A percentile compares a stretch with the other conserved stretches of the same genome.
phyloP scores from a whole-genome alignment of 805 yeast genomes.

The Saturnispora dispora region DNA sequence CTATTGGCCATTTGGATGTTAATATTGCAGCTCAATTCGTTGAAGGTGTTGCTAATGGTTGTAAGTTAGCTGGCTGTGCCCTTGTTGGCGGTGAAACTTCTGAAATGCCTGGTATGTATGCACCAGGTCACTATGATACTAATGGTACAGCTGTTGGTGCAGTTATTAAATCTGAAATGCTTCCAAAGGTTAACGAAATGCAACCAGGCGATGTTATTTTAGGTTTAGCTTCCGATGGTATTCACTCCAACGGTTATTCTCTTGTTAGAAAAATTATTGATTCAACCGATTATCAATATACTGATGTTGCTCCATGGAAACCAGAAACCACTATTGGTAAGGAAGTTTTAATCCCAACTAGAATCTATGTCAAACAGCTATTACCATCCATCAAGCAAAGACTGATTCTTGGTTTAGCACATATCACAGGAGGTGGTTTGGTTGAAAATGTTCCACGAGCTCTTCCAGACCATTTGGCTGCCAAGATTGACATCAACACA shows the following conservation, averaged over 20 bases:
- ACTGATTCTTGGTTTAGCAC: slow-evolving; percentile 79
- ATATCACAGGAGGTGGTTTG: slow-evolving; percentile 97
- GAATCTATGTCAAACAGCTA: slow-evolving; percentile 87
- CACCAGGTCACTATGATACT: slow-evolving; percentile 91
- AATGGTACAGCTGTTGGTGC: slow-evolving; percentile 99
- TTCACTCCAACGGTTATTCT: slow-evolving; percentile 95
- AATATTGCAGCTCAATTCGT: slow-evolving; percentile 81
- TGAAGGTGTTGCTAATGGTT: slow-evolving; percentile 92
- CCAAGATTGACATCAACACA: slow-evolving; percentile 62
- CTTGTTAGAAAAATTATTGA: slow-evolving; percentile 88
- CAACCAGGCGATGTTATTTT: slow-evolving; percentile 68
- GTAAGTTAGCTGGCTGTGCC: slow-evolving; percentile 93
- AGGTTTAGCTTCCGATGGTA: slow-evolving; percentile 86
- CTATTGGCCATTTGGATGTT: slow-evolving; percentile 86
- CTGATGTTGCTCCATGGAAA: slow-evolving; percentile 81
- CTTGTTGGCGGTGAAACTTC: slow-evolving; percentile 98
- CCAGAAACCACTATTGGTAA: slow-evolving; percentile 66
- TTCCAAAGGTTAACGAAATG: slow-evolving; percentile 69
- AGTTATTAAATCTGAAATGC: slow-evolving; percentile 59
- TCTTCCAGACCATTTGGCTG: slow-evolving; percentile 70
- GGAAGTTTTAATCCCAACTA: slow-evolving; percentile 81
- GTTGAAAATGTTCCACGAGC: slow-evolving; percentile 96
- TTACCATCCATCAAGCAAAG: slow-evolving; percentile 62
- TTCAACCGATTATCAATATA: slow-evolving; percentile 60
- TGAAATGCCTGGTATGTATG: slow-evolving; percentile 99